These are phyloP conservation scores for Blastomyces emzantsi DNA, from an alignment of 2,329 filamentous ascomycete genomes.

Conservation along the genomic window DNA sequence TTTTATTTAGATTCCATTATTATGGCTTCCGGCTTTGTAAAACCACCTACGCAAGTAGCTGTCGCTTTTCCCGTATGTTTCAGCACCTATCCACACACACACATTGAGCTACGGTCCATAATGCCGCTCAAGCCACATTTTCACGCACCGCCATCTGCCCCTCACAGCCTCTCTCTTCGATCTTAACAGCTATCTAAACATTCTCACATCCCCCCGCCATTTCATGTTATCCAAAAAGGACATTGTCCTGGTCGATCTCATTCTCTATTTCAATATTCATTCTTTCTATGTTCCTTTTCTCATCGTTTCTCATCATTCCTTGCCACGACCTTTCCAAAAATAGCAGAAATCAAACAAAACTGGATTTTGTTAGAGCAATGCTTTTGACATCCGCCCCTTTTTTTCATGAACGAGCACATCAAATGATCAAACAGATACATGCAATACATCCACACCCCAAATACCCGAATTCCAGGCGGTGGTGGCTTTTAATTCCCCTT, in stretches of 20 bases:
- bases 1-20: neutral
- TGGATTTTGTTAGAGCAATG: neutral
- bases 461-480: too few relatives aligned
- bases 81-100: neutral
- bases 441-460: neutral
- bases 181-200: neutral
- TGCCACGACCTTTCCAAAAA: slow-evolving; percentile 1
- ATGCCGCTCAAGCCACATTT: neutral
- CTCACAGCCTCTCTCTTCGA: neutral
- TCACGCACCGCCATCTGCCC: neutral
- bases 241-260: neutral
- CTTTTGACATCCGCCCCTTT: neutral
- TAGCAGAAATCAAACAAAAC: neutral
- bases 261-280: neutral
- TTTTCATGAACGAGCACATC: neutral
- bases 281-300: neutral
- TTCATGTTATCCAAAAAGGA: neutral
- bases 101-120: neutral
- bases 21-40: neutral
- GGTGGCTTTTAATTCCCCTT: neutral
- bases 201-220: neutral
- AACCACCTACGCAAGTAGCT: neutral
- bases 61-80: neutral
- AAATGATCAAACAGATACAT: neutral
- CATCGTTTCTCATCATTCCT: neutral